Percentiles rank a stretch among this genome's conserved stretches.
Conservation (phyloP, 2,329 filamentous ascomycete species). For the Trichoderma cornu-damae region DNA sequence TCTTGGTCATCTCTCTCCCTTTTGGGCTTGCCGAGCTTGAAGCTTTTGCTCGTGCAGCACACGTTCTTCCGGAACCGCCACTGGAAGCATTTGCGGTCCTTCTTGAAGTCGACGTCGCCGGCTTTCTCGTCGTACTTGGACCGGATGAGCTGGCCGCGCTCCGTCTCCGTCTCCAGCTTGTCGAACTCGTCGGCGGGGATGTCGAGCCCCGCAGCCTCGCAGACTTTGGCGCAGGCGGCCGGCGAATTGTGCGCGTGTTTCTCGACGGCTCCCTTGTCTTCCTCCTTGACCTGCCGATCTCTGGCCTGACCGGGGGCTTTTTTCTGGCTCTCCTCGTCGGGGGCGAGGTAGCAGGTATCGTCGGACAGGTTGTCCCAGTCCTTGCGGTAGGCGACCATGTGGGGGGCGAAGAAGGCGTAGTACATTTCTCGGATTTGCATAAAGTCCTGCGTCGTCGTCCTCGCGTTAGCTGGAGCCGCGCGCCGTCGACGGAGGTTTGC, state of each 20-base stretch:
- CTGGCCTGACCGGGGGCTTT: constrained; percentile 30
- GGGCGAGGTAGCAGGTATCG: constrained; percentile 42
- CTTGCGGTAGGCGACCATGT: constrained; percentile 38
- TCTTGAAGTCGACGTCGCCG: constrained; percentile 25
- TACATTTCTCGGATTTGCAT: constrained; percentile 48
- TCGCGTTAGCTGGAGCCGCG: not conserved
- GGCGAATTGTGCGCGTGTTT: constrained; percentile 42
- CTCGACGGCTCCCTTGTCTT: constrained; percentile 39
- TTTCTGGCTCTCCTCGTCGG: constrained; percentile 34
- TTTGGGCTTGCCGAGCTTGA: constrained; percentile 41
- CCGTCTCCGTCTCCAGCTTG: constrained; percentile 27
- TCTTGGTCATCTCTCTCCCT: constrained; percentile 29
- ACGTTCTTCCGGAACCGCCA: constrained; percentile 42
- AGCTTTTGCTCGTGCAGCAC: constrained; percentile 41
- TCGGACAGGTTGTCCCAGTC: constrained; percentile 52
- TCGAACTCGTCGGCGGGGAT: constrained; percentile 34
- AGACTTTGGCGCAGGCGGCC: constrained; percentile 47
- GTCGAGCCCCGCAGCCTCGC: constrained; percentile 37
- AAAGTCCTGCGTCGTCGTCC: constrained; percentile 32
- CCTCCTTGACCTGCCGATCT: constrained; percentile 35
- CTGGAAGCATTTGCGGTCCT: constrained; percentile 41
- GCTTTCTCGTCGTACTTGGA: constrained; percentile 26
- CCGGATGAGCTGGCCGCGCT: constrained; percentile 28
- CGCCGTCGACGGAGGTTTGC: not conserved
- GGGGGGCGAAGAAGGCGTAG: constrained; percentile 42